Base-by-base conservation (phyloP, 805 yeast genomes). In the Tetrapisispora pingtungensis region DNA sequence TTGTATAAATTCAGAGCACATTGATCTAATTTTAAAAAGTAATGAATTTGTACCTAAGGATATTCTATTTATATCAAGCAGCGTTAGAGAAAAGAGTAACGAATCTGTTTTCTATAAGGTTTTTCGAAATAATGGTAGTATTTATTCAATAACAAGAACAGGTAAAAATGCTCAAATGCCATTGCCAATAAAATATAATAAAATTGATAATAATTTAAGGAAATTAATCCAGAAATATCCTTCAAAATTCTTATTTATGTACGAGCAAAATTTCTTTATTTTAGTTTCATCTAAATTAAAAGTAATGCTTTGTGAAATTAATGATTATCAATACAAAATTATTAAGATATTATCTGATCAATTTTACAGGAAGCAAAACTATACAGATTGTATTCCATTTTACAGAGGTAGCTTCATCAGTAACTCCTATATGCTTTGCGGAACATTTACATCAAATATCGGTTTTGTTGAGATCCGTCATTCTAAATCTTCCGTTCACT, bases 381-480 rank as follows among this genome's bases (percentile, higher is more conserved):
- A 30, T 24, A 32, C 32, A 12, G 44, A 36, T 17, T 35, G 38
- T 15, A 22, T 33, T 10, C 10, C 35, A 14, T 22, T 19, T 30
- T 12, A 35, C 5, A 15, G 14, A 10, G 28, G 15, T 1, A 30
- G 35, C 2, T 17, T 22, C 13, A 32, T 30, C 13, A 15, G 20
- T 2, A 30, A 22, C n/a, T 42, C 40, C n/a, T 36, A 35, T 24
- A 10, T 42, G 10, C 12, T 36, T 10, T 7, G 26, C 2, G 44
- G 44, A 10, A 19, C 36, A n/a, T 30, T 27, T 13, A 17, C 19
- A 10, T 10, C 34, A 12, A n/a, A 17, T 24, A 31, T 19, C 13
- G 44, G 44, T 3, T 42, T 42, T 42, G 7, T 42, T 15, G 44
- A 42, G 22, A 36, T 27, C 27, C 24, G 33, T 7, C 15, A 28